Conservation (phyloP, 768 basidiomycete genomes). For the Suillus hirtellus region DNA sequence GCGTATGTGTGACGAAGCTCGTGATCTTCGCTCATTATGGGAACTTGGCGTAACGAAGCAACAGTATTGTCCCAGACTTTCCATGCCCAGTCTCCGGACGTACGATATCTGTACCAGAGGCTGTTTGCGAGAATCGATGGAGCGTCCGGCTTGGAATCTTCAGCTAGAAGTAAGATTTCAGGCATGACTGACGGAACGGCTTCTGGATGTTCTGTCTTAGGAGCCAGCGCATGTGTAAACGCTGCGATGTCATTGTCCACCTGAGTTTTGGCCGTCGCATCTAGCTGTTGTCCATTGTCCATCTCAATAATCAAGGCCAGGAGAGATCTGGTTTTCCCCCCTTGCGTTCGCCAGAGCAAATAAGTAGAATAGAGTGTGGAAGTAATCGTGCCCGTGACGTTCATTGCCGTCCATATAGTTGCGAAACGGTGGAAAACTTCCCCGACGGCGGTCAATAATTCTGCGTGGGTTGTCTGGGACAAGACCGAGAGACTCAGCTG, state of each 20-base stretch:
- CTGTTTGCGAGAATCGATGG: conserved; percentile 71
- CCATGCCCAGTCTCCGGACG: conserved; percentile 73
- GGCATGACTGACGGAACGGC: conserved; percentile 44
- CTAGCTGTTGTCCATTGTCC: conserved; percentile 60
- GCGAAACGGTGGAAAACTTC: conserved; percentile 71
- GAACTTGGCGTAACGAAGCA: conserved; percentile 69
- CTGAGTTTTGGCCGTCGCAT: conserved; percentile 54
- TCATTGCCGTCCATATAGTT: conserved; percentile 79
- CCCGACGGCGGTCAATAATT: conserved; percentile 62
- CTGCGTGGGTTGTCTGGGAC: conserved; percentile 49
- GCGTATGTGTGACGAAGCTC: conserved; percentile 52
- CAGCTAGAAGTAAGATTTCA: conserved; percentile 68
- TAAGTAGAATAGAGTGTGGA: conserved; percentile 62
- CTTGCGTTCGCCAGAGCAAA: conserved; percentile 61
- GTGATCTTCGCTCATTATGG: conserved; percentile 51
- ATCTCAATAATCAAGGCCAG: conserved; percentile 65
- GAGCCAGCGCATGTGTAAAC: conserved; percentile 54
- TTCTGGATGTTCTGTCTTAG: conserved; percentile 35
- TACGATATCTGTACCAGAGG: conserved; percentile 82
- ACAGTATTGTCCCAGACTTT: conserved; percentile 85
- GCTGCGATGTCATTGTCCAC: conserved; percentile 59
- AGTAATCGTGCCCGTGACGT: conserved; percentile 55
- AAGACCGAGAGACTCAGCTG: conserved; percentile 58
- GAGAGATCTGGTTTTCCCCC: conserved; percentile 64
- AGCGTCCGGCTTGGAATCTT: conserved; percentile 57